phyloP scores from a whole-genome alignment of 2,329 filamentous ascomycete species.

The Basipetospora chlamydospora region DNA sequence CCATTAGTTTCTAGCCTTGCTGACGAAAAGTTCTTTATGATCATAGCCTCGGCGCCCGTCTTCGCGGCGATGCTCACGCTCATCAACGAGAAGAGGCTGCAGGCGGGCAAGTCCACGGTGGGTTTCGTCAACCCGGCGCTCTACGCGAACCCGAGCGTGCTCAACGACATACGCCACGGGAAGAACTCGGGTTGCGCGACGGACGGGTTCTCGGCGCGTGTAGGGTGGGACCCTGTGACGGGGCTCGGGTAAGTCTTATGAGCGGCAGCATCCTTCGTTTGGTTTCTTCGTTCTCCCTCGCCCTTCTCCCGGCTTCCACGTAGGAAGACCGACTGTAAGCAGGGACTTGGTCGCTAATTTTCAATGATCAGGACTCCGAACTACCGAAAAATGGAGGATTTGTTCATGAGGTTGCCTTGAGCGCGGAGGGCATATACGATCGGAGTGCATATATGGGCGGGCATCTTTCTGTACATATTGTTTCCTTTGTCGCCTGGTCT shows the following conservation, averaged over 20 bases:
- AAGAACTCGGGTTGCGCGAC: constrained; percentile 15
- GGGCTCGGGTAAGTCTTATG: constrained; percentile 11
- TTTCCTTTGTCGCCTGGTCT: too few relatives aligned
- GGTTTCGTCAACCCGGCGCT: constrained; percentile 23
- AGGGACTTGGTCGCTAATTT: not conserved
- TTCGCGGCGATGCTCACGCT: constrained; percentile 10
- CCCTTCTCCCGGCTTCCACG: too few relatives aligned
- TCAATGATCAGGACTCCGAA: constrained; percentile 8
- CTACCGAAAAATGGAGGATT: constrained; percentile 9
- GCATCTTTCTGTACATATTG: not conserved
- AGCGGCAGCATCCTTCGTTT: too few relatives aligned
- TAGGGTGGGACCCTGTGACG: constrained; percentile 15
- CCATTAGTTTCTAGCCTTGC: not conserved
- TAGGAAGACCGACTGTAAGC: too few relatives aligned
- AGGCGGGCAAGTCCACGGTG: constrained; percentile 17
- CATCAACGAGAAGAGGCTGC: constrained; percentile 21
- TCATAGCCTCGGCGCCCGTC: constrained; percentile 8
- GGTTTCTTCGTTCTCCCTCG: not conserved
- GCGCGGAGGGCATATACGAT: not conserved
- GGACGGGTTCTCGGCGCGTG: constrained; percentile 12
- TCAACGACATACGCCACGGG: constrained; percentile 13
- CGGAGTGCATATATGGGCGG: not conserved
- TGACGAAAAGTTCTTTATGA: too few relatives aligned
- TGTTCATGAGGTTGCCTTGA: constrained; percentile 9
- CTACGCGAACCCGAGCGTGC: constrained; percentile 11